These are phyloP conservation scores for Adansonia madagascariensis DNA, from an alignment of 441 rosid genomes.

Conservation along the genomic window DNA sequence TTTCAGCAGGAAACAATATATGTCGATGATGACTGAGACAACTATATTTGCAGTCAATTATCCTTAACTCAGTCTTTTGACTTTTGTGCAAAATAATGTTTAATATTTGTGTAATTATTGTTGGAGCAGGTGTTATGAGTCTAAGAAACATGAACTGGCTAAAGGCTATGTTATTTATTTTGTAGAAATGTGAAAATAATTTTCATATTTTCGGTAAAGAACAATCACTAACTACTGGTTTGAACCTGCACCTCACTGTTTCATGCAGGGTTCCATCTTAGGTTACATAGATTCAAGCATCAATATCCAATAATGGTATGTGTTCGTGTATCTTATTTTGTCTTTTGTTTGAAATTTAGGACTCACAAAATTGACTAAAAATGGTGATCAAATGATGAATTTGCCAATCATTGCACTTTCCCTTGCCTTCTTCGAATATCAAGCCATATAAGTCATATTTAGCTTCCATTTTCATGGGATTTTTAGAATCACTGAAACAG, in stretches of 20 bases:
- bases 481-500: not conserved
- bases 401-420: not conserved
- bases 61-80: conserved; percentile 6
- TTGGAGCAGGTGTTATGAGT: not conserved
- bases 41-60: conserved; percentile 15
- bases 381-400: not conserved
- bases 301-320: too few species aligned
- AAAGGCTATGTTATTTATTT: not conserved
- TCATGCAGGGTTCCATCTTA: too few species aligned
- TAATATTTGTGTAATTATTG: not conserved
- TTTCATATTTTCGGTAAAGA: not conserved
- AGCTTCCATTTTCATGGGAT: not conserved
- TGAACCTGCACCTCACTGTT: too few species aligned
- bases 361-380: too few species aligned
- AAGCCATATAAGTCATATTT: too few species aligned
- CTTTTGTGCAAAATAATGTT: conserved; percentile 17
- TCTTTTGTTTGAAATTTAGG: too few species aligned
- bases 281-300: too few species aligned
- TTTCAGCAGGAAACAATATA: conserved; percentile 90
- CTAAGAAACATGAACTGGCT: not conserved
- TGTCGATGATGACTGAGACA: conserved; percentile 72
- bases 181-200: too few species aligned
- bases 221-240: not conserved
- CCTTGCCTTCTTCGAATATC: not conserved
- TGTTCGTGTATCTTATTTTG: too few species aligned